Evolutionary conservation across 1,139 yeast genomes (phyloP).

Genomic region (Kodamaea arcana): DNA sequence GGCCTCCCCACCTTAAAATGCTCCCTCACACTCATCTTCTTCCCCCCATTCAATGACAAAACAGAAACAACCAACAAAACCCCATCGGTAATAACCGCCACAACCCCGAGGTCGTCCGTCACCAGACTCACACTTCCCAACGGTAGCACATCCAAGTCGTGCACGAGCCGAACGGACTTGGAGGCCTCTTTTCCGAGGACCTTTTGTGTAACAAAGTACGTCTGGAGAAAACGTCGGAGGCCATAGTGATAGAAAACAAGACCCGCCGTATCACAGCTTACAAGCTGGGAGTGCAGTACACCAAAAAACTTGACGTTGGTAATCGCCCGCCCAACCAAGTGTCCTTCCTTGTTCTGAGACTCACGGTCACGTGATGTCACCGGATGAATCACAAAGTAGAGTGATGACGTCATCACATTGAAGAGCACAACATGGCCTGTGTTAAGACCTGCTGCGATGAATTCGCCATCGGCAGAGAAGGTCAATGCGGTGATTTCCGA

Average conservation of each 20-base stretch:
- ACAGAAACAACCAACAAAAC: constrained; percentile 54
- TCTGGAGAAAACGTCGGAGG: constrained; percentile 49
- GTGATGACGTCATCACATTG: constrained; percentile 15
- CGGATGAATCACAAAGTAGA: constrained; percentile 24
- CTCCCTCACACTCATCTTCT: constrained; percentile 32
- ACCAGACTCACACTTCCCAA: constrained; percentile 48
- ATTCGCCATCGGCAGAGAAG: constrained; percentile 32
- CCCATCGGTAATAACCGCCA: constrained; percentile 58
- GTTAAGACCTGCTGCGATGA: constrained; percentile 31
- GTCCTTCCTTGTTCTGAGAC: constrained; percentile 45
- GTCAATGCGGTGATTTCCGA: constrained; percentile 18
- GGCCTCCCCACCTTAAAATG: constrained; percentile 54
- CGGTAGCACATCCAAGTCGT: constrained; percentile 46
- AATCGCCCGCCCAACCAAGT: constrained; percentile 43
- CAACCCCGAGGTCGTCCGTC: constrained; percentile 54
- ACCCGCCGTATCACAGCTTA: constrained; percentile 61
- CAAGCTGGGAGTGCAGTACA: constrained; percentile 51
- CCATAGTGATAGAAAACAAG: constrained; percentile 59
- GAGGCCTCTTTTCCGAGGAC: constrained; percentile 49
- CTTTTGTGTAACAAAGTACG: constrained; percentile 45
- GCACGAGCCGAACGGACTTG: constrained; percentile 15
- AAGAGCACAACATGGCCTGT: constrained; percentile 29
- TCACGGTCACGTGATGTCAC: constrained; percentile 25
- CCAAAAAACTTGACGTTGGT: constrained; percentile 52
- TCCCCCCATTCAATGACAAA: constrained; percentile 40